Evolutionary conservation across 1,139 yeast species (phyloP).

Genomic region (Pichia terricola): DNA sequence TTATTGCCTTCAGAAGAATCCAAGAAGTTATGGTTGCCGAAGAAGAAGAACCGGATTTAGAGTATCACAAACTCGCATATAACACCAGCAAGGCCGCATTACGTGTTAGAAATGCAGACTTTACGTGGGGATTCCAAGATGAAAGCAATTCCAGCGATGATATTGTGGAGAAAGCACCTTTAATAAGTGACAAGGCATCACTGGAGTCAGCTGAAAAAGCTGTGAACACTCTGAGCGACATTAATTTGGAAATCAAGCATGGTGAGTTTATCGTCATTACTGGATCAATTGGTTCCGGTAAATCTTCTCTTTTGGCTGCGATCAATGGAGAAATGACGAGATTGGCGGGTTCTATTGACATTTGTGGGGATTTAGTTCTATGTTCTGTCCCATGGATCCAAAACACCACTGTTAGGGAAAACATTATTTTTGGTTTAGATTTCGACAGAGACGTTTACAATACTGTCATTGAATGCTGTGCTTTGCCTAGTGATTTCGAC

Average conservation of each 20-base stretch:
- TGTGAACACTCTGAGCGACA: slow-evolving; percentile 37
- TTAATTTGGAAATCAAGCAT: slow-evolving; percentile 35
- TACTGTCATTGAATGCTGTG: slow-evolving; percentile 52
- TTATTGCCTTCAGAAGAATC: slow-evolving; percentile 41
- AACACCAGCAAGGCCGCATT: slow-evolving; percentile 28
- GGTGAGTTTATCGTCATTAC: slow-evolving; percentile 64
- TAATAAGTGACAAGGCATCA: not conserved
- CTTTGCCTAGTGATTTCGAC: slow-evolving; percentile 60
- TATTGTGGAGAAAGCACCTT: no score
- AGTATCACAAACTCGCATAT: slow-evolving; percentile 11
- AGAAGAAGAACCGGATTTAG: slow-evolving; percentile 25
- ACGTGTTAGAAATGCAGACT: slow-evolving; percentile 41
- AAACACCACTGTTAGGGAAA: slow-evolving; percentile 68
- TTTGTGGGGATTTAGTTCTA: slow-evolving; percentile 36
- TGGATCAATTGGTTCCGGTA: slow-evolving; percentile 67
- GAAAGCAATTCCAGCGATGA: not conserved
- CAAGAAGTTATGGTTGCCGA: slow-evolving; percentile 34
- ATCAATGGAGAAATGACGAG: slow-evolving; percentile 53
- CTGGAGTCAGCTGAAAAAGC: not conserved
- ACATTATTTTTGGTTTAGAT: slow-evolving; percentile 61
- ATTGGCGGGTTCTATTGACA: slow-evolving; percentile 35
- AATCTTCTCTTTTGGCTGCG: slow-evolving; percentile 53
- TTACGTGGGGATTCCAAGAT: slow-evolving; percentile 41
- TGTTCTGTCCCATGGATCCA: slow-evolving; percentile 74
- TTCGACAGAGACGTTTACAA: slow-evolving; percentile 47